phyloP scores from a whole-genome alignment of 2,329 filamentous ascomycete species.

The Tolypocladium tundrense region DNA sequence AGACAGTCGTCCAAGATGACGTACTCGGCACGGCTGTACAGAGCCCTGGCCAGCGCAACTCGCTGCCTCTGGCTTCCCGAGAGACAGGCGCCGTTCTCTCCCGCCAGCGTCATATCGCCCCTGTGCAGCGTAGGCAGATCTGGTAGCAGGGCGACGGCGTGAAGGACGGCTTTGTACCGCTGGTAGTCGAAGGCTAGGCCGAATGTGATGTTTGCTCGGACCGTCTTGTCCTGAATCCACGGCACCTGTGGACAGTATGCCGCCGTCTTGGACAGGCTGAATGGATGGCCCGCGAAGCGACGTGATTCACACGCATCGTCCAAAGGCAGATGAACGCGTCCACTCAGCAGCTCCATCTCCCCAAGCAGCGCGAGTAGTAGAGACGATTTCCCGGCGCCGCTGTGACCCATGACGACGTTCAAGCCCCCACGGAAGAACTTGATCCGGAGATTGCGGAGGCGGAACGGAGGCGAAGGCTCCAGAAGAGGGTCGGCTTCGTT shows the following conservation, averaged over 20 bases:
- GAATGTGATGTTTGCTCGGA: constrained; percentile 64
- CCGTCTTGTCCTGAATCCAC: constrained; percentile 68
- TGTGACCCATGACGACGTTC: constrained; percentile 58
- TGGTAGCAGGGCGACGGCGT: constrained; percentile 58
- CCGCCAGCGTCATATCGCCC: constrained; percentile 57
- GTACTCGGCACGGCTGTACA: constrained; percentile 9
- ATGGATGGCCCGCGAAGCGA: constrained; percentile 55
- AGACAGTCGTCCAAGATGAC: constrained; percentile 64
- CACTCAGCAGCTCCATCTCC: constrained; percentile 33
- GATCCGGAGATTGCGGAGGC: constrained; percentile 56
- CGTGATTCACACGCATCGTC: constrained; percentile 25
- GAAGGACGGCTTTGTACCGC: constrained; percentile 57
- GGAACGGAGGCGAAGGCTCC: constrained; percentile 30
- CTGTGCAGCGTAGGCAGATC: constrained; percentile 60
- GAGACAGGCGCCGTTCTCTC: constrained; percentile 6
- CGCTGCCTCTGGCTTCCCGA: constrained; percentile 9
- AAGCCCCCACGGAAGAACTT: constrained; percentile 52
- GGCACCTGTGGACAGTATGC: constrained; percentile 46
- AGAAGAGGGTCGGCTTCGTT: constrained; percentile 13
- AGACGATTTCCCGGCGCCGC: constrained; percentile 61
- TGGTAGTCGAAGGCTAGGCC: constrained; percentile 53
- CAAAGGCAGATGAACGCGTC: neutral
- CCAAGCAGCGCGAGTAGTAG: constrained; percentile 59
- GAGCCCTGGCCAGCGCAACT: constrained; percentile 10
- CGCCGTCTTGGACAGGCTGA: constrained; percentile 43